These are phyloP conservation scores for Phytophthora meadii DNA, from an alignment of 352 stramenopile genomes.

Conservation along the genomic window DNA sequence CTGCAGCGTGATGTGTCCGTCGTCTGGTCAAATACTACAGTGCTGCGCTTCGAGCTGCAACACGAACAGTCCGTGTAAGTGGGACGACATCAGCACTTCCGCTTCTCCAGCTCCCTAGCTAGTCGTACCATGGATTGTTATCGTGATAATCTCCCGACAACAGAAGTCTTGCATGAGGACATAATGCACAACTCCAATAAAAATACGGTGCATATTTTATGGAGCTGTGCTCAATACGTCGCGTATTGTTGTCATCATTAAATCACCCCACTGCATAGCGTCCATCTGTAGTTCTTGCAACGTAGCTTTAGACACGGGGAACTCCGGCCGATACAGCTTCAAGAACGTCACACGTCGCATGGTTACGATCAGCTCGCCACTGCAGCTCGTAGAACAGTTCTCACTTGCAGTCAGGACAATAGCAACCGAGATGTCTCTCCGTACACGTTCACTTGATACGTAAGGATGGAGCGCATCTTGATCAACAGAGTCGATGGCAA, in stretches of 20 bases:
- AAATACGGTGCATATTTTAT: no score
- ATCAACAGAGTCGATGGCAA: constrained; percentile 25
- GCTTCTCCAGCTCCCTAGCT: no score
- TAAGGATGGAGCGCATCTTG: constrained; percentile 44
- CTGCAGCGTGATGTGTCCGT: background rate
- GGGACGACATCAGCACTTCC: background rate
- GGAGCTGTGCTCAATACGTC: no score
- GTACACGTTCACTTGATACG: constrained; percentile 18
- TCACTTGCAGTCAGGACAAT: constrained; percentile 16
- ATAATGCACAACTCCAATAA: no score
- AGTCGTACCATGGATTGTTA: no score
- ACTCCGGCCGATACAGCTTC: constrained; percentile 15
- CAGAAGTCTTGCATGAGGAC: no score
- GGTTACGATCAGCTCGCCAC: constrained; percentile 21
- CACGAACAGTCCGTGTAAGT: background rate
- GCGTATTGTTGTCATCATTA: no score
- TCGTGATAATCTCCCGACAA: no score
- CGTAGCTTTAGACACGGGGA: constrained; percentile 8
- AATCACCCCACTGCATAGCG: constrained; percentile 21
- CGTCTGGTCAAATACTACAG: background rate
- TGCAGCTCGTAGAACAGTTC: no score
- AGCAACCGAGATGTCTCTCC: constrained; percentile 17
- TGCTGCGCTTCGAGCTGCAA: background rate
- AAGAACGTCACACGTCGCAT: constrained; percentile 21
- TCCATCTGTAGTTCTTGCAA: constrained; percentile 20